phyloP scores from a whole-genome alignment of 164 flowering plant species.

The Euptelea pleiosperma region DNA sequence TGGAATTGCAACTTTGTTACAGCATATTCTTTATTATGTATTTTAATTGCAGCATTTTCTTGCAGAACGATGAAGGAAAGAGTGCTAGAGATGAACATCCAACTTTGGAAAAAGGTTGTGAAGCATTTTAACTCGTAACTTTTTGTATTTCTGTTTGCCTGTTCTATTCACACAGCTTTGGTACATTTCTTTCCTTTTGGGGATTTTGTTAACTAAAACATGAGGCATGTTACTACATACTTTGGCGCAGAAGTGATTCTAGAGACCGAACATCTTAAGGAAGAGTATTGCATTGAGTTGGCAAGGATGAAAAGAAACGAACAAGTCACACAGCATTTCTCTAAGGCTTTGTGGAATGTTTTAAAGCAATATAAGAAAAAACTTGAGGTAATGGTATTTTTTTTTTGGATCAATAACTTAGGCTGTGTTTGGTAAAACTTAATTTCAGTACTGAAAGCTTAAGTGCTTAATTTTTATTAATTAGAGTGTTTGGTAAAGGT shows the following conservation, averaged over 20 bases:
- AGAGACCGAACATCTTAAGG: no score
- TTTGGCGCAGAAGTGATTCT: constrained; percentile 9
- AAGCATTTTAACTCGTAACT: not conserved
- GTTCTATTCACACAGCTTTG: not conserved
- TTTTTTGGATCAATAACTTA: no score
- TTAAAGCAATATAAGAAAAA: constrained; percentile 62
- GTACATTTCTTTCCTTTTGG: not conserved
- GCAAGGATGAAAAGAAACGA: constrained; percentile 28
- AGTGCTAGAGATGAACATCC: constrained; percentile 10
- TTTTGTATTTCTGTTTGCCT: no score
- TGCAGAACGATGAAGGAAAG: constrained; percentile 34
- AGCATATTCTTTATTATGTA: not conserved
- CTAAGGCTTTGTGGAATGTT: constrained; percentile 64
- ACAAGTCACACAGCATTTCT: constrained; percentile 45
- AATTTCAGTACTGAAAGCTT: no score
- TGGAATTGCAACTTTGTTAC: not conserved
- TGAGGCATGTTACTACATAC: not conserved
- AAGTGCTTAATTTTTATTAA: no score
- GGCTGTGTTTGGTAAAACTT: no score
- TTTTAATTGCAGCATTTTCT: constrained; percentile 6
- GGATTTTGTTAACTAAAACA: not conserved
- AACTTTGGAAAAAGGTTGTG: constrained; percentile 31
- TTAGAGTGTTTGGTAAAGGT: no score
- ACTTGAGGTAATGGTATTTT: constrained; percentile 62
- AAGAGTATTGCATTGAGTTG: constrained; percentile 10